phyloP scores from a whole-genome alignment of 257 asterid genomes.

The Capsicum baccatum region DNA sequence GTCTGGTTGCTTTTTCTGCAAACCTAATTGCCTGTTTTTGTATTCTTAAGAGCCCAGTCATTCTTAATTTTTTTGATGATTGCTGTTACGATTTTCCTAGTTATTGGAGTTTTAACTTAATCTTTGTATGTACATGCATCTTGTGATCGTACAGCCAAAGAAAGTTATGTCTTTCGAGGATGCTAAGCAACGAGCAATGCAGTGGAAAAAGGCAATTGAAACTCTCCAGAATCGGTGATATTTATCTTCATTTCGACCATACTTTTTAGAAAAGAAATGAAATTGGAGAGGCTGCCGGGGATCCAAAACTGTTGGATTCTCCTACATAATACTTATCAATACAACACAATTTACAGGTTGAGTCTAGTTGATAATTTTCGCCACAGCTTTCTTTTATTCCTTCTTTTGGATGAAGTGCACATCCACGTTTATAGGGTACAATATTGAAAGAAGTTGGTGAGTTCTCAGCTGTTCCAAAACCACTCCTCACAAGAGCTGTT shows the following conservation, averaged over 20 bases:
- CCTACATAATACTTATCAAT: slow-evolving; percentile 13
- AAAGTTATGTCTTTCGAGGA: slow-evolving; percentile 87
- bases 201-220: slow-evolving; percentile 97
- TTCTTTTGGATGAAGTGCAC: background rate
- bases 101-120: background rate
- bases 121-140: background rate
- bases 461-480: background rate
- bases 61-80: background rate
- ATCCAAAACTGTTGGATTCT: slow-evolving; percentile 5
- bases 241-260: background rate
- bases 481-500: background rate
- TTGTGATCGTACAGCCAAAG: slow-evolving; percentile 66
- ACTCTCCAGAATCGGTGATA: slow-evolving; percentile 80
- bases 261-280: background rate
- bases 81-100: background rate
- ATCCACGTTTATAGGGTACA: background rate
- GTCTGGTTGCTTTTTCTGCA: slow-evolving; percentile 31
- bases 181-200: slow-evolving; percentile 83
- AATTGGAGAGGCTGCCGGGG: background rate
- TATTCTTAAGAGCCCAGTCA: background rate
- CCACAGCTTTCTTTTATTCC: background rate
- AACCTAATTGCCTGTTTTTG: background rate
- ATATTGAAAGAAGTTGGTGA: background rate
- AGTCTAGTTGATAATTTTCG: background rate
- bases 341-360: background rate